phyloP scores from a whole-genome alignment of 75 land plant genomes.

The Larix kaempferi region DNA sequence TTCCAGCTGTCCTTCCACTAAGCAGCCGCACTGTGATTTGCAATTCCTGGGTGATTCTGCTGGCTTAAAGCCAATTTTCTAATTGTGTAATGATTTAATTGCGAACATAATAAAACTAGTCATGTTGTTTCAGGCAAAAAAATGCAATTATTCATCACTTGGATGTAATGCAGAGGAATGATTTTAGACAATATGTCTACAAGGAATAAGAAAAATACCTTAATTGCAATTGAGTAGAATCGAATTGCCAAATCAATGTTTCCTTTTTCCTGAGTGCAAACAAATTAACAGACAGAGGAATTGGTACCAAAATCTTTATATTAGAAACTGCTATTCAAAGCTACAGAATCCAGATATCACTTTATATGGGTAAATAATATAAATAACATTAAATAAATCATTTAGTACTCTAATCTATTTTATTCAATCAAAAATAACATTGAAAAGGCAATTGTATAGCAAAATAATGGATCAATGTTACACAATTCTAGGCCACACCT shows the following conservation, averaged over 20 bases:
- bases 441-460: not conserved
- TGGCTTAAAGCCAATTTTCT: too few relatives aligned
- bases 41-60: too few relatives aligned
- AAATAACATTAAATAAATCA: not conserved
- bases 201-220: constrained; percentile 19
- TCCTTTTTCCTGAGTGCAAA: constrained; percentile 42
- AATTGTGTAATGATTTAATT: not conserved
- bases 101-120: not conserved
- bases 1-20: too few relatives aligned
- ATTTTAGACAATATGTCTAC: not conserved
- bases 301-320: not conserved
- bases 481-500: constrained; percentile 17
- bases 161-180: not conserved
- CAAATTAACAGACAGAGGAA: not conserved
- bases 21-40: too few relatives aligned
- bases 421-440: not conserved
- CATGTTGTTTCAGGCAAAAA: not conserved
- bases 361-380: not conserved
- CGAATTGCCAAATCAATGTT: constrained; percentile 51
- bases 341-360: not conserved
- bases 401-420: not conserved
- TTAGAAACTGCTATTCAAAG: not conserved
- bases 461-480: not conserved
- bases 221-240: constrained; percentile 39
- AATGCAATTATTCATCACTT: not conserved